Base-by-base conservation (phyloP, 208 protist genomes). In the Trypanosoma grayi region DNA sequence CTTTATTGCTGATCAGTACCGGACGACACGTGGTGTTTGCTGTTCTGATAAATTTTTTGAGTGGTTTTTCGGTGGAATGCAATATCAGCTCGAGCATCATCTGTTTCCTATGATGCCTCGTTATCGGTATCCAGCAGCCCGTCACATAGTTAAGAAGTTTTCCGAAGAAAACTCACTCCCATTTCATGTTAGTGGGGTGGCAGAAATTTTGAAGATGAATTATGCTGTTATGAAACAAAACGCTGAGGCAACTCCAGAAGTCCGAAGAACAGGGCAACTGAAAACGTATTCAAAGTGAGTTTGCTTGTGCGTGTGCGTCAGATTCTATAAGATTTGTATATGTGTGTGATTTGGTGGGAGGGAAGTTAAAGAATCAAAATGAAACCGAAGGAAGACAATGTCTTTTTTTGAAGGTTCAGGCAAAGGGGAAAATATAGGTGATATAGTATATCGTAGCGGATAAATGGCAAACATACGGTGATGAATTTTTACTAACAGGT, bases 31-130 rank as follows among this genome's bases (percentile, higher is more conserved):
- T 40, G 85, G 85, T 31, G 77, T 92, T 18, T 73, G 81, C 33
- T 92, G 85, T 67, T 24, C 75, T 45, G 70, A 88, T 53, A 75
- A 74, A 18, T 87, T 92, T 56, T 87, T 83, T 50, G 81, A 92
- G 66, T 88, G 73, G 69, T 88, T 92, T 57, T 92, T 92, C 45
- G 81, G 85, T 27, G 85, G 81, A 57, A 92, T 92, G 85, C 85
- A 88, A 66, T 92, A 88, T 70, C 85, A 92, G 70, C 73, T 92
- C 24, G 85, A 92, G 74, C 85, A 92, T 70, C 85, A 92, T 66
- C 71, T 88, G n/a, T 74, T 92, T 24, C 85, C 81, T 13, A 81
- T 60, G 40, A 67, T 87, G 25, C 76, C 85, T 0, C 81, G 78
- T 57, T 88, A 92, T 68, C 78, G 81, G 47, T 92, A 92, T 70